These are phyloP conservation scores for Neurospora sp. DNA, from an alignment of 2,329 filamentous ascomycete species.

Conservation along the genomic window DNA sequence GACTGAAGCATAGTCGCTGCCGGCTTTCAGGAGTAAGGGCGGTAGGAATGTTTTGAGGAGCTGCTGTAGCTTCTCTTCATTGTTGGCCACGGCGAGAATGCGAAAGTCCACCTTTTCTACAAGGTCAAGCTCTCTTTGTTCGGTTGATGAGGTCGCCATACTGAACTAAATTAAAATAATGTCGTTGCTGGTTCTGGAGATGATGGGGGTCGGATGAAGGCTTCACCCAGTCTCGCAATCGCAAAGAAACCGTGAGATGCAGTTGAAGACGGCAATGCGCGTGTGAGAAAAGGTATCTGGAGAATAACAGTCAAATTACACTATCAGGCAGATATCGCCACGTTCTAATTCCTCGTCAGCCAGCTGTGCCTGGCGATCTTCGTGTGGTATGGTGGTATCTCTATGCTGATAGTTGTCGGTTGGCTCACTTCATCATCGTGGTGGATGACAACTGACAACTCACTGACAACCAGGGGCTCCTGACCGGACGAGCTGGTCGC, in stretches of 20 bases:
- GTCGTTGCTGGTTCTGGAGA: not conserved
- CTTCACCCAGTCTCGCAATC: not conserved
- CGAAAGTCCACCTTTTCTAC: slow-evolving; percentile 78
- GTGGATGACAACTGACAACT: not conserved
- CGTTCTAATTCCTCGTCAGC: not conserved
- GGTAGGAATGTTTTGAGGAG: slow-evolving; percentile 70
- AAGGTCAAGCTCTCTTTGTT: slow-evolving; percentile 68
- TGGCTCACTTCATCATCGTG: not conserved
- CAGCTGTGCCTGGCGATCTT: not conserved
- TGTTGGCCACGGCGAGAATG: slow-evolving; percentile 67
- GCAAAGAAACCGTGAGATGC: not conserved
- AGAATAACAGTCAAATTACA: not conserved
- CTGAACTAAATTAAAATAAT: not conserved
- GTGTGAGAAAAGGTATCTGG: not conserved
- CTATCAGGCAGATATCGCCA: not conserved
- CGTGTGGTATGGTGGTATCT: not conserved
- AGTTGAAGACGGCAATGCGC: not conserved
- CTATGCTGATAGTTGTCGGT: not conserved
- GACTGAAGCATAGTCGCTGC: slow-evolving; percentile 69
- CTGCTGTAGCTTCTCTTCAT: slow-evolving; percentile 72
- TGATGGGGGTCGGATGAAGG: not conserved
- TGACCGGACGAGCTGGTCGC: not conserved
- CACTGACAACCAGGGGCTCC: not conserved
- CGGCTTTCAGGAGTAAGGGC: slow-evolving; percentile 76
- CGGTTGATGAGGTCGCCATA: slow-evolving; percentile 32